Conservation (phyloP, 768 basidiomycete species). For the Phlegmacium glaucopus region DNA sequence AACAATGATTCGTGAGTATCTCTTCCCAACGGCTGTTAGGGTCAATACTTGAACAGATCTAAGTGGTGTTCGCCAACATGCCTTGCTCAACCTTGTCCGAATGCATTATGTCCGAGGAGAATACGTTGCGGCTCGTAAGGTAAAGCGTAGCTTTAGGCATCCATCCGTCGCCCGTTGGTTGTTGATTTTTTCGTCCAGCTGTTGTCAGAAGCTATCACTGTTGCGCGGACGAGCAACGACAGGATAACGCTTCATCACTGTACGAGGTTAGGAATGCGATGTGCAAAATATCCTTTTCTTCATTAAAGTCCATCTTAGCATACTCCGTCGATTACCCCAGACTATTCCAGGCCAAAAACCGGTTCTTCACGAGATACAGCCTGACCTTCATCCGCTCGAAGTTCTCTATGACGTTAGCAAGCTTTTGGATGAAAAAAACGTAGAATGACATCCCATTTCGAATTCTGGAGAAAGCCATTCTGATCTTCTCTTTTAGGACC, state of each 20-base stretch:
- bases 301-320: slow-evolving; percentile 34
- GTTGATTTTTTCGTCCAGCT: slow-evolving; percentile 40
- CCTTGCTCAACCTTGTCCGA: slow-evolving; percentile 70
- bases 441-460: slow-evolving; percentile 24
- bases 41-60: neutral
- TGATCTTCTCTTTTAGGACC: slow-evolving; percentile 43
- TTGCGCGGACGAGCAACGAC: slow-evolving; percentile 73
- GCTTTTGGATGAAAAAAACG: slow-evolving; percentile 64
- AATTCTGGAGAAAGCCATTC: neutral
- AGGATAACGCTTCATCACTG: slow-evolving; percentile 74
- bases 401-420: slow-evolving; percentile 76
- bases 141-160: slow-evolving; percentile 15
- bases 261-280: slow-evolving; percentile 48
- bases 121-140: slow-evolving; percentile 65
- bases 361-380: slow-evolving; percentile 68
- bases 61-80: slow-evolving; percentile 79
- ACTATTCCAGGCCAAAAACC: slow-evolving; percentile 43
- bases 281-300: neutral
- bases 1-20: slow-evolving; percentile 71
- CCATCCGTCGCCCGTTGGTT: neutral
- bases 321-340: slow-evolving; percentile 69
- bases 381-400: slow-evolving; percentile 72
- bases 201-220: slow-evolving; percentile 71
- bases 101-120: slow-evolving; percentile 76
- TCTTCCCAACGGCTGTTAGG: neutral